phyloP scores from a whole-genome alignment of 495 filamentous ascomycete species.

The Clavariopsis aquatica region DNA sequence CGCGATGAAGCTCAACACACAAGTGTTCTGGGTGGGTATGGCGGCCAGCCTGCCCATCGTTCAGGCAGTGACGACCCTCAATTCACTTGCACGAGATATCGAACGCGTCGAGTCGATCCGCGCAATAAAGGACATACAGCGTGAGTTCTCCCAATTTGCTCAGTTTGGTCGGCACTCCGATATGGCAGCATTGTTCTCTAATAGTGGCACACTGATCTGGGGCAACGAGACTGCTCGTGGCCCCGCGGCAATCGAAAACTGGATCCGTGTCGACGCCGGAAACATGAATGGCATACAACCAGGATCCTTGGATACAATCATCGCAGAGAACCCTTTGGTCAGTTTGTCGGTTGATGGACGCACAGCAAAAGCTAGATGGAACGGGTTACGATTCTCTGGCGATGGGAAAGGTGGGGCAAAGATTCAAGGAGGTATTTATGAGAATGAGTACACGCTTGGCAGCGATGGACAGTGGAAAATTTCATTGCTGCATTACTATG shows the following conservation, averaged over 20 bases:
- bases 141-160: slow-evolving; percentile 19
- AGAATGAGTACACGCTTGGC: slow-evolving; percentile 19
- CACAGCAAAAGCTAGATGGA: slow-evolving; percentile 28
- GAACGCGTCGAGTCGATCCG: slow-evolving; percentile 28
- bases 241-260: slow-evolving; percentile 5
- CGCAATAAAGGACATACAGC: slow-evolving; percentile 27
- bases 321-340: slow-evolving; percentile 20
- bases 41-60: neutral
- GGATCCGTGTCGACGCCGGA: slow-evolving; percentile 18
- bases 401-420: slow-evolving; percentile 18
- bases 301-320: slow-evolving; percentile 18
- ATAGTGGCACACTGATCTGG: slow-evolving; percentile 19
- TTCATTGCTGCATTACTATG: slow-evolving; percentile 18
- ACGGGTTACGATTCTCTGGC: slow-evolving; percentile 28
- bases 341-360: slow-evolving; percentile 21
- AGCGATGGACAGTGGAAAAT: slow-evolving; percentile 16
- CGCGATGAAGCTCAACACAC: neutral
- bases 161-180: slow-evolving; percentile 13
- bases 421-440: slow-evolving; percentile 31
- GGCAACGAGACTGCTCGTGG: slow-evolving; percentile 24
- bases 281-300: slow-evolving; percentile 25
- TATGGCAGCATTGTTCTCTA: slow-evolving; percentile 20
- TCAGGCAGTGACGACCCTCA: slow-evolving; percentile 1
- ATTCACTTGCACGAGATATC: slow-evolving; percentile 21
- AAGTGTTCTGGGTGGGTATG: neutral